Percentiles rank a stretch among this genome's conserved stretches.
Conservation (phyloP, 805 yeast genomes). For the Priceomyces carsonii region DNA sequence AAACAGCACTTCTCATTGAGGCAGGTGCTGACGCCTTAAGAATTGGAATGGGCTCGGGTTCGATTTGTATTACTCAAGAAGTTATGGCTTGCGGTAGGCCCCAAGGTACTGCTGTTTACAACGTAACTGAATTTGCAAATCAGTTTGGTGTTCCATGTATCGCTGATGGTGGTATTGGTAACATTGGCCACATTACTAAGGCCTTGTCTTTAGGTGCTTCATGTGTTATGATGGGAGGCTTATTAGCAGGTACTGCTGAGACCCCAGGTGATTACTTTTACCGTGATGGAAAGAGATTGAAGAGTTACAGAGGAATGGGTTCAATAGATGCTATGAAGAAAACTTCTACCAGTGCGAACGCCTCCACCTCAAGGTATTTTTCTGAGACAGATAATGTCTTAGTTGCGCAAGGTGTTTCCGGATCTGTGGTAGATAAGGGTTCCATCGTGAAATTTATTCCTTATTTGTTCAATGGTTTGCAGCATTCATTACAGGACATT, state of each 20-base stretch:
- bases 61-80: conserved; percentile 98
- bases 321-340: conserved; percentile 98
- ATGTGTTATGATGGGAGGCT: conserved; percentile 98
- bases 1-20: conserved; percentile 90
- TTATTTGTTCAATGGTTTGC: conserved; percentile 90
- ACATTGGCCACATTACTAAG: conserved; percentile 97
- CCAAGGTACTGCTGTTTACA: conserved; percentile 98
- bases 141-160: conserved; percentile 97
- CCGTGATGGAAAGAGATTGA: conserved; percentile 97
- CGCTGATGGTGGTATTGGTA: conserved; percentile 99
- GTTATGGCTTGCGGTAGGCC: conserved; percentile 99
- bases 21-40: conserved; percentile 98
- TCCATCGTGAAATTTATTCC: conserved; percentile 92
- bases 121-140: conserved; percentile 90
- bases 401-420: conserved; percentile 99
- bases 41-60: conserved; percentile 99
- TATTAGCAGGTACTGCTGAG: conserved; percentile 97
- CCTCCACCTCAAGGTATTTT: conserved; percentile 97
- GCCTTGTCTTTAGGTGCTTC: conserved; percentile 97
- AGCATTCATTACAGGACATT: conserved; percentile 98
- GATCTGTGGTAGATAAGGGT: conserved; percentile 96
- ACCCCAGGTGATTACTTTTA: conserved; percentile 98
- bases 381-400: conserved; percentile 93
- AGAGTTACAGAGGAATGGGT: conserved; percentile 99
- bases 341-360: conserved; percentile 86